These are phyloP conservation scores for Conticribra weissflogii DNA, from an alignment of 108 stramenopile species.

Conservation along the genomic window DNA sequence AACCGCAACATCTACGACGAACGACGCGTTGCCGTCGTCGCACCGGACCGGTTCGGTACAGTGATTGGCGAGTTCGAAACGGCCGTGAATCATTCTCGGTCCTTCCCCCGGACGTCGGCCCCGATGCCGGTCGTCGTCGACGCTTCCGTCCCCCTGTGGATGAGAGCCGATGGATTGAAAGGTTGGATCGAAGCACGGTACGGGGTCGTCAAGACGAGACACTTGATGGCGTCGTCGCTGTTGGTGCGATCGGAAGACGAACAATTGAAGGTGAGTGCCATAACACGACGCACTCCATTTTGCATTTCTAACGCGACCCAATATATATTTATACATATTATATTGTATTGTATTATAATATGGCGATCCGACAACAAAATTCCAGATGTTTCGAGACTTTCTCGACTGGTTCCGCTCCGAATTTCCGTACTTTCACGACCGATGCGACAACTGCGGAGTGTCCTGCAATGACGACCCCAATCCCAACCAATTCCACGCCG, in stretches of 20 bases:
- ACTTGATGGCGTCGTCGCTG: slow-evolving; percentile 31
- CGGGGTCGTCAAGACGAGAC: slow-evolving; percentile 37
- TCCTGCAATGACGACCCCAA: slow-evolving; percentile 54
- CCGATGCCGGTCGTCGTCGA: not conserved
- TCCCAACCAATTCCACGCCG: not conserved
- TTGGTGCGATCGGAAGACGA: slow-evolving; percentile 32
- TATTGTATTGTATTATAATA: not conserved
- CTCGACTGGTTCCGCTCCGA: slow-evolving; percentile 61
- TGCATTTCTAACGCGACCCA: not conserved
- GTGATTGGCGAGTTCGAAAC: too few relatives aligned
- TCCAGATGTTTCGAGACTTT: slow-evolving; percentile 46
- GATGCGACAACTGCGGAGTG: slow-evolving; percentile 58
- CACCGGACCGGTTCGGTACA: too few relatives aligned
- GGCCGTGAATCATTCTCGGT: too few relatives aligned
- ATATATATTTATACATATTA: not conserved
- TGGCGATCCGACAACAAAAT: slow-evolving; percentile 1
- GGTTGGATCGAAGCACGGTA: slow-evolving; percentile 61
- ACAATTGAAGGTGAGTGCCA: slow-evolving; percentile 38
- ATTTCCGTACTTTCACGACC: slow-evolving; percentile 71
- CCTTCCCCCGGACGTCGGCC: too few relatives aligned
- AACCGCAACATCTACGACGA: not conserved
- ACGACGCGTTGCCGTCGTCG: not conserved
- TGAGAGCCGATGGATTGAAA: slow-evolving; percentile 16
- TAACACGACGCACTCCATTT: not conserved
- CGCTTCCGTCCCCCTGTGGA: not conserved